These are phyloP conservation scores for Dendrostoma leiphaemia DNA, from an alignment of 2,329 filamentous ascomycete species.

Conservation along the genomic window DNA sequence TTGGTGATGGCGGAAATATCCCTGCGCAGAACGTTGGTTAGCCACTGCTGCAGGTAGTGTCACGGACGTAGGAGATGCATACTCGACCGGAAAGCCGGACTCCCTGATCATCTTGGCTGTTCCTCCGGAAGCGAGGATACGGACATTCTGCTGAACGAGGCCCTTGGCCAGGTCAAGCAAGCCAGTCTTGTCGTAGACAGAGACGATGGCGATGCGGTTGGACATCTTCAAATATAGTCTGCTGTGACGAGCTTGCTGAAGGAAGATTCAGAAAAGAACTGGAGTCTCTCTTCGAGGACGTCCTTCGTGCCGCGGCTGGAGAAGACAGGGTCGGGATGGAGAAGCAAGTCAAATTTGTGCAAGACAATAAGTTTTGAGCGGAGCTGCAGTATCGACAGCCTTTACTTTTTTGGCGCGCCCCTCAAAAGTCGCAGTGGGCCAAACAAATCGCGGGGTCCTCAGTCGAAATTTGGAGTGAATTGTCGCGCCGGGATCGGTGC, in stretches of 20 bases:
- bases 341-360: neutral
- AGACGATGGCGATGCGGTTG: conserved; percentile 77
- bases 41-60: neutral
- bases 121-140: conserved; percentile 90
- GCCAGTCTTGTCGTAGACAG: conserved; percentile 98
- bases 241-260: neutral
- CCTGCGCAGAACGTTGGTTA: conserved; percentile 42
- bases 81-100: conserved; percentile 93
- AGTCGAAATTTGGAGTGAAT: conserved; percentile 13
- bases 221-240: conserved; percentile 1
- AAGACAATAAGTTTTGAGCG: neutral
- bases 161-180: conserved; percentile 90
- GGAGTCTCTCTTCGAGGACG: neutral
- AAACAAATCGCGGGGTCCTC: conserved; percentile 13
- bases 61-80: conserved; percentile 23
- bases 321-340: neutral
- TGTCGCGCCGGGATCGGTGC: conserved; percentile 9
- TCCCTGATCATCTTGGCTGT: conserved; percentile 96
- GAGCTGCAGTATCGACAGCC: too few relatives aligned
- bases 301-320: too few relatives aligned
- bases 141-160: conserved; percentile 83
- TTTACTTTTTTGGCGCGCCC: too few relatives aligned
- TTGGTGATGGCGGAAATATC: conserved; percentile 97
- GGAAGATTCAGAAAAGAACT: neutral
- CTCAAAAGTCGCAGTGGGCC: neutral